Conservation (phyloP, 192 early-diverging fungal species). For the Umbelopsis isabellina region DNA sequence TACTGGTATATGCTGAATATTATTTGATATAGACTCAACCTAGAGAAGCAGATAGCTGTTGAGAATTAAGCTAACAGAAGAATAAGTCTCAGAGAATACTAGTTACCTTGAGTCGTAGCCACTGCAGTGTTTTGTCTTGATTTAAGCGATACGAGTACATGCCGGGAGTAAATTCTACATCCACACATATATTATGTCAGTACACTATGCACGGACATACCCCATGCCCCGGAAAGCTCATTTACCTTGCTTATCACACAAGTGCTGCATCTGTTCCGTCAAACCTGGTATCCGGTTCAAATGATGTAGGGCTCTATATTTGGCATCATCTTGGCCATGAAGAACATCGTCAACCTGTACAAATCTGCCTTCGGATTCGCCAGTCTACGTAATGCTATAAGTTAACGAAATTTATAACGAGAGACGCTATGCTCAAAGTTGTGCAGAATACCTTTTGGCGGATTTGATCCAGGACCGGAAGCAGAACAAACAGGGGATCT, state of each 20-base stretch:
- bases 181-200: neutral
- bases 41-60: no score
- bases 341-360: conserved; percentile 40
- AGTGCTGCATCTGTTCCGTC: conserved; percentile 14
- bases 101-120: conserved; percentile 44
- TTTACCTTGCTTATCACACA: conserved; percentile 41
- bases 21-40: neutral
- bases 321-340: conserved; percentile 26
- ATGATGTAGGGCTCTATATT: conserved; percentile 43
- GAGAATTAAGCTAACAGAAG: no score
- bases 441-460: conserved; percentile 34
- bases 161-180: neutral
- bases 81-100: neutral
- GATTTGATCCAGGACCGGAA: conserved; percentile 45
- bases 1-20: neutral
- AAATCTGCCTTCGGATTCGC: conserved; percentile 40
- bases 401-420: neutral
- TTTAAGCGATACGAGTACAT: conserved; percentile 40
- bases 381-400: conserved; percentile 11
- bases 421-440: neutral
- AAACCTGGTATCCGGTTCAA: conserved; percentile 33
- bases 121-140: conserved; percentile 39
- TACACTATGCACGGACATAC: neutral
- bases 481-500: conserved; percentile 48
- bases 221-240: neutral